Percentiles rank a stretch among this genome's conserved stretches.
Conservation (phyloP, 768 basidiomycete species). For the Polyporus arcularius region DNA sequence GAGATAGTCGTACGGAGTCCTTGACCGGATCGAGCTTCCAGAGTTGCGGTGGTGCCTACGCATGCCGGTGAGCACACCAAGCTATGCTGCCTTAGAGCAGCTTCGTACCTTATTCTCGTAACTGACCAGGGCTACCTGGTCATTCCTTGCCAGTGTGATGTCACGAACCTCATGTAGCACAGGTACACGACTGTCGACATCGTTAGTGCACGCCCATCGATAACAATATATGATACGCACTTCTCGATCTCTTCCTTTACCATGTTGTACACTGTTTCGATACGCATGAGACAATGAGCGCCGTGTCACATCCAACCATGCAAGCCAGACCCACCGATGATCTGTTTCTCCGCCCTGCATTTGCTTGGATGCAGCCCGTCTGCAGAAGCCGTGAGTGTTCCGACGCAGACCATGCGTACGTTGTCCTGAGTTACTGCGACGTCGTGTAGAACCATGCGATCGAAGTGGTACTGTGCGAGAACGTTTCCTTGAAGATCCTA, state of each 20-base stretch:
- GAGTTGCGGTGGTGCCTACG: conserved; percentile 72
- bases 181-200: conserved; percentile 58
- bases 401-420: conserved; percentile 65
- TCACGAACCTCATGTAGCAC: conserved; percentile 74
- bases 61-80: not conserved
- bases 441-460: conserved; percentile 65
- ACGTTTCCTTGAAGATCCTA: conserved; percentile 65
- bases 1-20: conserved; percentile 39
- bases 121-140: conserved; percentile 65
- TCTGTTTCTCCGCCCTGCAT: conserved; percentile 71
- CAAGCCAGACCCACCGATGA: conserved; percentile 52
- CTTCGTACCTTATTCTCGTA: conserved; percentile 68
- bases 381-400: conserved; percentile 63
- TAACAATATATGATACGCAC: conserved; percentile 37
- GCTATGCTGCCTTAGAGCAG: not conserved
- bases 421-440: conserved; percentile 70
- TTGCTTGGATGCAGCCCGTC: conserved; percentile 68
- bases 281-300: not conserved
- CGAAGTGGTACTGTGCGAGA: conserved; percentile 58
- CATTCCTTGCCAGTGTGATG: conserved; percentile 63
- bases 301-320: not conserved
- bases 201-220: not conserved
- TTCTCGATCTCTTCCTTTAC: conserved; percentile 66
- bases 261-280: conserved; percentile 61
- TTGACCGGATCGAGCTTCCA: conserved; percentile 72